Evolutionary conservation across 192 early-diverging fungal species (phyloP).

Genomic region (Physocladia obscura): DNA sequence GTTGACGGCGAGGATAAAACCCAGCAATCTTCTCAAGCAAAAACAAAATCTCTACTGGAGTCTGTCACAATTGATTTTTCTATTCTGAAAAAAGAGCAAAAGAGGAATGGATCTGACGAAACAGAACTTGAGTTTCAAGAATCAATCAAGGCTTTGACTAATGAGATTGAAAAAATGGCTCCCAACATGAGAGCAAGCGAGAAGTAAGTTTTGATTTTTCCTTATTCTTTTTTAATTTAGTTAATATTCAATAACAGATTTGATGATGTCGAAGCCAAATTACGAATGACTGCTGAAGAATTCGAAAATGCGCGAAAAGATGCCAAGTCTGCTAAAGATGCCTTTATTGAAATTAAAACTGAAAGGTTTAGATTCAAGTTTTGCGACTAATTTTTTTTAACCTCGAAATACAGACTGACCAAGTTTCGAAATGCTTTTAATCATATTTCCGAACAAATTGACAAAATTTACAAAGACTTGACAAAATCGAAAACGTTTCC

Average conservation of each 20-base stretch:
- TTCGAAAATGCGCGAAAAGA: constrained; percentile 79
- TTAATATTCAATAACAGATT: constrained; percentile 46
- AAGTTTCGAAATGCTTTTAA: constrained; percentile 80
- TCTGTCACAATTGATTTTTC: constrained; percentile 64
- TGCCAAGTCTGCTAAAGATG: constrained; percentile 79
- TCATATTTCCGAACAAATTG: constrained; percentile 90
- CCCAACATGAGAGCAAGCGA: constrained; percentile 92
- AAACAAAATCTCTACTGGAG: constrained; percentile 25
- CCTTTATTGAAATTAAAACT: constrained; percentile 77
- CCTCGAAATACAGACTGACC: constrained; percentile 53
- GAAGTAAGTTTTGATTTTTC: constrained; percentile 41
- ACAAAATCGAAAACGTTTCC: constrained; percentile 85
- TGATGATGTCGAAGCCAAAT: constrained; percentile 76
- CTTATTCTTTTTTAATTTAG: constrained; percentile 8
- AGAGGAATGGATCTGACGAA: constrained; percentile 47
- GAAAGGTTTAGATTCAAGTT: constrained; percentile 53
- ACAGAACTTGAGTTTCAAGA: constrained; percentile 70
- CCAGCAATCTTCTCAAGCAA: constrained; percentile 14
- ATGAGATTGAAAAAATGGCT: constrained; percentile 80
- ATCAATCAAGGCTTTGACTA: constrained; percentile 52
- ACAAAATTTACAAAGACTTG: constrained; percentile 93
- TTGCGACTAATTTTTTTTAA: background rate
- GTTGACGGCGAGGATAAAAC: constrained; percentile 5
- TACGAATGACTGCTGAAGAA: constrained; percentile 78
- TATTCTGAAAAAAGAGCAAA: constrained; percentile 51